These are phyloP conservation scores for Sporothrix brasiliensis DNA, from an alignment of 2,329 filamentous ascomycete species.

Conservation along the genomic window DNA sequence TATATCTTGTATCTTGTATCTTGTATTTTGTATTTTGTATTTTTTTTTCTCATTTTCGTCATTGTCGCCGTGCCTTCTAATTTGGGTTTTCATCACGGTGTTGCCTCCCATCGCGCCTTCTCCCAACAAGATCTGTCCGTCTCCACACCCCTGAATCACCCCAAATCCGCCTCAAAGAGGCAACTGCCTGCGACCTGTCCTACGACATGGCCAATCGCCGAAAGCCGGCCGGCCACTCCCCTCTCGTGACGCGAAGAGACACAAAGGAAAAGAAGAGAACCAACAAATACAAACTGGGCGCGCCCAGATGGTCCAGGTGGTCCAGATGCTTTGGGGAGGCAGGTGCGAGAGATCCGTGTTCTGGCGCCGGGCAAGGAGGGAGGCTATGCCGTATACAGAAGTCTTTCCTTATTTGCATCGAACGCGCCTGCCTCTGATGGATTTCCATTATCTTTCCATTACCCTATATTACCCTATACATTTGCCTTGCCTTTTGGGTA, in stretches of 20 bases:
- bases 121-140: slow-evolving; percentile 9
- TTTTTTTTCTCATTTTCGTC: background rate
- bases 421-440: slow-evolving; percentile 27
- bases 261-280: background rate
- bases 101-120: slow-evolving; percentile 3
- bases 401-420: slow-evolving; percentile 30
- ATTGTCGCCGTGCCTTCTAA: background rate
- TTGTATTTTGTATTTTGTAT: background rate
- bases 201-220: slow-evolving; percentile 15
- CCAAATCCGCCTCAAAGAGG: slow-evolving; percentile 16
- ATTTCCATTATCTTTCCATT: slow-evolving; percentile 33
- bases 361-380: background rate
- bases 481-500: slow-evolving; percentile 1
- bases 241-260: background rate
- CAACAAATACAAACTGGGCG: background rate
- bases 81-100: background rate
- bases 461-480: slow-evolving; percentile 33
- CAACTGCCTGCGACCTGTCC: slow-evolving; percentile 20
- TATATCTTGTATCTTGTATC: background rate
- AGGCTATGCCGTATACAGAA: slow-evolving; percentile 28
- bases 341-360: background rate
- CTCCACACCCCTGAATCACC: slow-evolving; percentile 7
- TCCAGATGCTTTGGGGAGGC: background rate
- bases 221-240: background rate
- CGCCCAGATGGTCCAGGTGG: slow-evolving; percentile 8